Base-by-base conservation (phyloP, 805 yeast species). In the Monosporozyma unispora region DNA sequence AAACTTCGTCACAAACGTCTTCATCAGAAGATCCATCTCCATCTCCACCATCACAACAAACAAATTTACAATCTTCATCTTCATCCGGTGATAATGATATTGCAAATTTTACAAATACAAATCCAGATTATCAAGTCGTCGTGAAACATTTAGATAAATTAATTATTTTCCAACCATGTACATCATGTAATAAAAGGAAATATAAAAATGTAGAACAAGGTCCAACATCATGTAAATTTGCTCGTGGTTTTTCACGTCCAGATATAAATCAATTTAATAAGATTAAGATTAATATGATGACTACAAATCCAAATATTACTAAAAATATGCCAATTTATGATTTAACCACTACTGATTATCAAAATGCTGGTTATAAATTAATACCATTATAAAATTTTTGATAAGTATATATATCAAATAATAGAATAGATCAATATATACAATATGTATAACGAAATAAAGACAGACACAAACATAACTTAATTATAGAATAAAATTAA, bases 151-250 rank as follows among this genome's bases (percentile, higher is more conserved):
- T 62, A 38, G 65, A 63, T 44, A 66, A 64, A 53, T 49, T 63
- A 47, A 70, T 82, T 48, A 73, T 77, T 51, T 80, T 78, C 62
- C 71, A 67, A 57, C 69, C 78, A 25, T 82, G 87, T 60, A 66
- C 73, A 33, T 78, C 81, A 14, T 82, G 87, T 59, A 62, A 60
- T 16, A 59, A 59, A 45, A 56, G 55, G 39, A 49, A 51, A 39
- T 41, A 37, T 21, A 27, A 27, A 16, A 25, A 23, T n/a, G 31
- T 12, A 5, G 41, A 35, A 22, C 16, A 22, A 4, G 41, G 33
- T 12, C 28, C 46, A 25, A 6, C 19, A 18, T 44, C 47, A n/a
- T 82, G 88, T 58, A 62, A 69, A 35, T 82, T 82, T 57, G 76
- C 83, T 38, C 81, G 80, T 61, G 88, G 87, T 12, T 60, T 61